These are phyloP conservation scores for Mycena galopus DNA, from an alignment of 768 basidiomycete genomes.

Conservation along the genomic window DNA sequence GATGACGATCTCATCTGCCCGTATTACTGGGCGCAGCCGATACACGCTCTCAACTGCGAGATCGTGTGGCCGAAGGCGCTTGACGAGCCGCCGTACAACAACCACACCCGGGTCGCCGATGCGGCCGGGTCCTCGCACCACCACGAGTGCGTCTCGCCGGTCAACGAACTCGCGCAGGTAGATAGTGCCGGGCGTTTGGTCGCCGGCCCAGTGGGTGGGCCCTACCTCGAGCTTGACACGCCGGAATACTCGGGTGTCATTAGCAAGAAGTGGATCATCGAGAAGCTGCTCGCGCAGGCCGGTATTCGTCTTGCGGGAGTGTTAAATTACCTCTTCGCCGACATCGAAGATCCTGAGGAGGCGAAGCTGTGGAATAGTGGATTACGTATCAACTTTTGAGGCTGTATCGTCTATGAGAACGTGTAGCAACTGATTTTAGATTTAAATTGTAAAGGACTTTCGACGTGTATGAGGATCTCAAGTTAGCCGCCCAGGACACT, in stretches of 20 bases:
- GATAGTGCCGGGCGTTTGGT: slow-evolving; percentile 32
- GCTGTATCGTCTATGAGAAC: not conserved
- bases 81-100: slow-evolving; percentile 61
- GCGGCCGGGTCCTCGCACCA: slow-evolving; percentile 7
- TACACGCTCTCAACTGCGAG: slow-evolving; percentile 86
- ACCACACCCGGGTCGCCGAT: slow-evolving; percentile 37
- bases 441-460: too few relatives aligned
- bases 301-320: slow-evolving; percentile 88
- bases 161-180: slow-evolving; percentile 25
- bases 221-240: slow-evolving; percentile 82
- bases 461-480: too few relatives aligned
- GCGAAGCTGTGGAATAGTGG: slow-evolving; percentile 22
- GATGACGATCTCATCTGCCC: slow-evolving; percentile 81
- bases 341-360: slow-evolving; percentile 42
- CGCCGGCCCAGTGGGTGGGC: slow-evolving; percentile 17
- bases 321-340: slow-evolving; percentile 80
- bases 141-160: slow-evolving; percentile 1
- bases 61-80: slow-evolving; percentile 84
- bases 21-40: slow-evolving; percentile 79
- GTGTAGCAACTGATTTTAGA: not conserved
- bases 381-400: slow-evolving; percentile 20
- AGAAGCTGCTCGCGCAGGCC: slow-evolving; percentile 85
- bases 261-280: slow-evolving; percentile 75
- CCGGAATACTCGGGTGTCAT: slow-evolving; percentile 83
- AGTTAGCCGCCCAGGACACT: too few relatives aligned